These are phyloP conservation scores for Trametes sanguinea DNA, from an alignment of 768 basidiomycete species.

Conservation along the genomic window DNA sequence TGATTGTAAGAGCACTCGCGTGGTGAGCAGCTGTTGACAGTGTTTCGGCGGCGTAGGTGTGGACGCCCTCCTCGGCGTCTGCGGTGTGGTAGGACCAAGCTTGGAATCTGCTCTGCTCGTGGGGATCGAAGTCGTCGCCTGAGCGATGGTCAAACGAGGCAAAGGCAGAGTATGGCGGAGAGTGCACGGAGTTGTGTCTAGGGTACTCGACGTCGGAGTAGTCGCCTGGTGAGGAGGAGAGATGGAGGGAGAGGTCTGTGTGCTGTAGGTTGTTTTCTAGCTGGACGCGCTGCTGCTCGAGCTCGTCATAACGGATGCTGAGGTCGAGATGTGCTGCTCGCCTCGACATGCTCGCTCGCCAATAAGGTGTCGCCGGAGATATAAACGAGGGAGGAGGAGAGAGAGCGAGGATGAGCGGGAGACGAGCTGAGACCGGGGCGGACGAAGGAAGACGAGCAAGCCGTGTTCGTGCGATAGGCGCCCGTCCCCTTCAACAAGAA, in stretches of 20 bases:
- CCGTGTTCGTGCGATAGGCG: slow-evolving; percentile 17
- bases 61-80: slow-evolving; percentile 66
- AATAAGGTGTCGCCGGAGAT: slow-evolving; percentile 23
- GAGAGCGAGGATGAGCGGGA: slow-evolving; percentile 5
- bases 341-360: slow-evolving; percentile 20
- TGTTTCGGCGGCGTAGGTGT: slow-evolving; percentile 65
- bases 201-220: slow-evolving; percentile 67
- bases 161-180: slow-evolving; percentile 52
- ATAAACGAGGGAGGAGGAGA: slow-evolving; percentile 4
- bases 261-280: slow-evolving; percentile 79
- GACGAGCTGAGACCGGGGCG: slow-evolving; percentile 3
- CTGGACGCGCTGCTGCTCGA: slow-evolving; percentile 73
- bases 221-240: slow-evolving; percentile 54
- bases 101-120: slow-evolving; percentile 41
- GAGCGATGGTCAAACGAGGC: slow-evolving; percentile 63
- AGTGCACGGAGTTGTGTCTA: slow-evolving; percentile 63
- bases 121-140: slow-evolving; percentile 56
- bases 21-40: slow-evolving; percentile 88
- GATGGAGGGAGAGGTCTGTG: slow-evolving; percentile 70
- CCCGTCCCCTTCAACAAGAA: slow-evolving; percentile 22
- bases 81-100: slow-evolving; percentile 43
- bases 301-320: slow-evolving; percentile 70
- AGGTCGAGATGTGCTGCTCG: slow-evolving; percentile 38
- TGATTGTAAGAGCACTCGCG: slow-evolving; percentile 84
- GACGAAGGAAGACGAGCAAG: slow-evolving; percentile 2